Base-by-base conservation (phyloP, 139 green algal species). In the Chlamydomonas sphaeroides region DNA sequence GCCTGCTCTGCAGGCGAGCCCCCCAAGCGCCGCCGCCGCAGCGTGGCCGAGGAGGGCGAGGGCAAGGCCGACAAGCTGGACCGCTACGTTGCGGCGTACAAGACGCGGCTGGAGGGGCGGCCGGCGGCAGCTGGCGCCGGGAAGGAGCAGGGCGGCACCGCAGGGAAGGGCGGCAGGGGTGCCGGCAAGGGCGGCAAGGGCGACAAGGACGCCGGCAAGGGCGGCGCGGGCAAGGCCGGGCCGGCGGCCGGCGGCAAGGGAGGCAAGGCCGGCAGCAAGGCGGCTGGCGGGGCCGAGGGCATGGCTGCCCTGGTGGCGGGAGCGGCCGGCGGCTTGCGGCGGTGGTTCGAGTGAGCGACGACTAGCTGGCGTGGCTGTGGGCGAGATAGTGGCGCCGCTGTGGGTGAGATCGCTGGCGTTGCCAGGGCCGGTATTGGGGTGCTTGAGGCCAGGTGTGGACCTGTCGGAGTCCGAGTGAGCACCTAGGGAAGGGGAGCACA, bases 261-360 rank as follows among this genome's bases (percentile, higher is more conserved):
- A 14, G 45, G 45, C 14, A 14, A 21, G 45, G 45, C 33, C 30
- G 26, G 62, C 26, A n/a, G 45, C 10, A 53, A 53, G 45, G 11
- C 45, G 45, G 53, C 21, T 32, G 65, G 62, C 42, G 65, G 25
- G 17, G 39, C 30, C 4, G 56, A 3, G 8, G 74, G 62, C 4
- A 41, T 80, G 39, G 74, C 63, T n/a, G 62, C n/a, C 39, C 49
- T 69, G 33, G 35, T 69, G 56, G 35, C 49, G 11, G 59, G 63
- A 1, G 65, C 38, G 33, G 61, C 38, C 6, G 69, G 35, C 0
- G 78, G 83, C 0, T 30, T 93, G 35, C 87, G 85, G 61, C 83
- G 90, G 0, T 93, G 90, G 90, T 93, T 92, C 87, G 88, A 93
- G 5, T 91, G 78, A 80, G 2, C 5, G 8, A 23, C 21, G 23